Evolutionary conservation across 2,329 filamentous ascomycete species (phyloP), one percentile per base, ranked within the genome.

Genomic region (Ophiocordyceps australis): DNA sequence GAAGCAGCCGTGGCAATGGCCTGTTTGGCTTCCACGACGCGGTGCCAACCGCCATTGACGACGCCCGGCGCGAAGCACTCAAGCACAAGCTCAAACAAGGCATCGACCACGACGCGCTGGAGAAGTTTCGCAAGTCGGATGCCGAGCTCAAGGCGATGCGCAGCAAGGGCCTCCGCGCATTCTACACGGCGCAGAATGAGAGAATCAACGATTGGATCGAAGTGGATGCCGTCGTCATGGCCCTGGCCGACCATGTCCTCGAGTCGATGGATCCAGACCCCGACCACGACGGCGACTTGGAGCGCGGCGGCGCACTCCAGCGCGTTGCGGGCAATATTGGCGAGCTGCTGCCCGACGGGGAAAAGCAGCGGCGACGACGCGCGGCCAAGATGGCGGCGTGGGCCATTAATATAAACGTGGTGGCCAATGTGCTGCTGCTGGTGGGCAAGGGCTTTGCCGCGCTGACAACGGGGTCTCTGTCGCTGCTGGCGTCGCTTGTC

Each of bases 391-490:
- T 31, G 12, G 45, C 44, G 1, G 38, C 30, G 7, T 22, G 81
- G 17, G 83, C 83, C 15, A 85, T 94, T 39, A 83, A 82, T 41
- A 54, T 89, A 46, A 91, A 89, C 39, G 65, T 89, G 25, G 48
- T 62, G 3, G 81, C 81, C 24, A 91, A 91, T 41, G 57, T 74
- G 4, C 50, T 78, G 15, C 58, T 91, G 3, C 59, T 91, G 2
- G 62, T 65, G 5, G 67, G 77, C 25, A 91, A 91, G 46, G 62
- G 77, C 15, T 64, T 70, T 22, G 79, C 83, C 16, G 74, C 81
- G n/a, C 47, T 80, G n/a, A 64, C 80, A 24, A 82, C 80, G 0
- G 78, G 70, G 7, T 82, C 76, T 5, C 63, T 85, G 32, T 83
- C 78, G 2, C 73, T 85, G 3, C 56, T 83, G 14, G 78, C 78